Conservation (phyloP, 179 eudicot genomes). For the Beta corolliflora region DNA sequence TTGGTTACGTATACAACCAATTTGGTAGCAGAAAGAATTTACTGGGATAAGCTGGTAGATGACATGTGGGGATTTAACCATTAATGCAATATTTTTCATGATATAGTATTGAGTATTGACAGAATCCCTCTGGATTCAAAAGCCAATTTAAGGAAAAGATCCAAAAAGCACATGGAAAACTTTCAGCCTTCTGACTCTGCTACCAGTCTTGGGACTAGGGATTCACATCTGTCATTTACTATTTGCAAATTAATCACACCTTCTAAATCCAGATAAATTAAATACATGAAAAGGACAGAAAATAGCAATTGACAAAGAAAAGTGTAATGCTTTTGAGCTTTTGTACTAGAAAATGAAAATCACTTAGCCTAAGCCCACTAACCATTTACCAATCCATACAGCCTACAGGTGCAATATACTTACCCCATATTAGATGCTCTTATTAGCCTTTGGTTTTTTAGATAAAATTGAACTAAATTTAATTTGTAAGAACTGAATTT, state of each 20-base stretch:
- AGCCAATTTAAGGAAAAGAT: conserved; percentile 23
- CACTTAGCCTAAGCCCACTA: no score
- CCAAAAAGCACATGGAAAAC: conserved; percentile 32
- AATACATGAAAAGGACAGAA: not conserved
- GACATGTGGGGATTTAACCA: conserved; percentile 23
- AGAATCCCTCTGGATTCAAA: conserved; percentile 27
- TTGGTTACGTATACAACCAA: not conserved
- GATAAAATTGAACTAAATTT: no score
- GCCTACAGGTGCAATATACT: no score
- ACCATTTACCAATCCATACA: no score
- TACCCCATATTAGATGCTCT: no score
- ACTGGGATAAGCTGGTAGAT: not conserved
- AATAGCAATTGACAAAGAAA: no score
- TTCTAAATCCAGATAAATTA: no score
- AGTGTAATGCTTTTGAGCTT: no score
- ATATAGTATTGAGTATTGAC: not conserved
- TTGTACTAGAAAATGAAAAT: no score
- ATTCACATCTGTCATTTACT: conserved; percentile 20
- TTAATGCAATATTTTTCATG: not conserved
- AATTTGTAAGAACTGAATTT: no score
- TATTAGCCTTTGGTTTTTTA: no score
- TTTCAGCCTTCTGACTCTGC: conserved; percentile 22
- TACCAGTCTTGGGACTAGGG: conserved; percentile 27
- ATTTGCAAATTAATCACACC: conserved; percentile 3
- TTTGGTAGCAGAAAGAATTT: conserved; percentile 14